These are phyloP conservation scores for Trichoderma arundinaceum DNA, from an alignment of 2,329 filamentous ascomycete genomes.

Conservation along the genomic window DNA sequence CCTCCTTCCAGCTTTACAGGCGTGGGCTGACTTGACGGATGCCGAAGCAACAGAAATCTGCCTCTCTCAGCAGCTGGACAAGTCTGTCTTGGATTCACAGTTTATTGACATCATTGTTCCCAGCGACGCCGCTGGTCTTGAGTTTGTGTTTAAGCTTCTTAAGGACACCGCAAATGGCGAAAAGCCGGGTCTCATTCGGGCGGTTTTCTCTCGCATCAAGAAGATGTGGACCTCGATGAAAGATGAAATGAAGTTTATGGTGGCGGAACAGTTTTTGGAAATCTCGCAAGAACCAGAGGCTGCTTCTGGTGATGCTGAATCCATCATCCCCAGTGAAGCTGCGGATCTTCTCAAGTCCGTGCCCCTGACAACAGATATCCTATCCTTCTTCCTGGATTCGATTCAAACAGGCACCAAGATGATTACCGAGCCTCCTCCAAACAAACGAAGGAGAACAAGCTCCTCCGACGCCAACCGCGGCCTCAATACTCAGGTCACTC, in stretches of 20 bases:
- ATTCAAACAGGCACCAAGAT: conserved; percentile 76
- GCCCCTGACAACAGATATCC: conserved; percentile 72
- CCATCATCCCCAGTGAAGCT: conserved; percentile 61
- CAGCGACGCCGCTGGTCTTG: conserved; percentile 59
- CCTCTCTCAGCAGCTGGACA: conserved; percentile 50
- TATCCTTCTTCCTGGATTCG: conserved; percentile 73
- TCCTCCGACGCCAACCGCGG: conserved; percentile 69
- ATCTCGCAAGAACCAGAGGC: conserved; percentile 56
- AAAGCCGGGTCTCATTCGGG: conserved; percentile 61
- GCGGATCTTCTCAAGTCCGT: conserved; percentile 75
- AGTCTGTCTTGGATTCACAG: conserved; percentile 48
- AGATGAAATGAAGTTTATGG: conserved; percentile 61
- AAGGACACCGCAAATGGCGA: conserved; percentile 48
- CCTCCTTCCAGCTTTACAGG: conserved; percentile 74
- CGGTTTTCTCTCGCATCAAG: conserved; percentile 71
- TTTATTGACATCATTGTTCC: conserved; percentile 60
- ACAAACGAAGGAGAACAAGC: conserved; percentile 81
- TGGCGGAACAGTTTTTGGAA: conserved; percentile 68
- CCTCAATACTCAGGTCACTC: conserved; percentile 65
- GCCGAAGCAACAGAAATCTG: conserved; percentile 55
- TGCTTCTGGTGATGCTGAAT: conserved; percentile 38
- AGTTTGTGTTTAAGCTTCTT: conserved; percentile 57
- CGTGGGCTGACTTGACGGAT: conserved; percentile 66
- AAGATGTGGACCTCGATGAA: conserved; percentile 77
- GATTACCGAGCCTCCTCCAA: conserved; percentile 72